These are phyloP conservation scores for Penicillium sp. DNA, from an alignment of 2,329 filamentous ascomycete genomes.

Conservation along the genomic window DNA sequence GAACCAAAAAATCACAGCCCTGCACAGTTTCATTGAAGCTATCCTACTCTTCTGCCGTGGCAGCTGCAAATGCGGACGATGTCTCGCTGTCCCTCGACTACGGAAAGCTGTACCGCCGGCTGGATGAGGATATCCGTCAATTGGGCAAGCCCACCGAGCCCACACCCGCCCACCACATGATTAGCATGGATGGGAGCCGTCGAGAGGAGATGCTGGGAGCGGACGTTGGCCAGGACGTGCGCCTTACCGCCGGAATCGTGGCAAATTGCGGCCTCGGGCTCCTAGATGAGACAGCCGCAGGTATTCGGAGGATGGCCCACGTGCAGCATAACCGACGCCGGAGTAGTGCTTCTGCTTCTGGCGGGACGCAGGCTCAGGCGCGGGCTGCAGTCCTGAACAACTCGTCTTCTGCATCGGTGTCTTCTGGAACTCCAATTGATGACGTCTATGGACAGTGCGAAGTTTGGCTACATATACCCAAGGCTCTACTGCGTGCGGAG, in stretches of 20 bases:
- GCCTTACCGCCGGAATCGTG: constrained; percentile 41
- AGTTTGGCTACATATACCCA: constrained; percentile 48
- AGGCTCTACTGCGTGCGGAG: constrained; percentile 50
- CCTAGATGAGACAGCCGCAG: constrained; percentile 44
- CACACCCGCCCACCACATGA: constrained; percentile 28
- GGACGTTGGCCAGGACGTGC: constrained; percentile 40
- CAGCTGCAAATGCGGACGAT: constrained; percentile 49
- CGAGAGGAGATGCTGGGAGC: constrained; percentile 36
- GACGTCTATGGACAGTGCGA: constrained; percentile 41
- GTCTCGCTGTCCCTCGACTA: constrained; percentile 53
- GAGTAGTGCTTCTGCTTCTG: constrained; percentile 26
- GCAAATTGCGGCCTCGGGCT: constrained; percentile 40
- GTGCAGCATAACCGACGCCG: constrained; percentile 33
- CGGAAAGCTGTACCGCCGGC: constrained; percentile 51
- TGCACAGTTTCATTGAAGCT: constrained; percentile 49
- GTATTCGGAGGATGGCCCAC: constrained; percentile 40
- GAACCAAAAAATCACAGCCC: constrained; percentile 51
- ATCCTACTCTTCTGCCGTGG: constrained; percentile 47
- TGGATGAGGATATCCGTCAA: constrained; percentile 41
- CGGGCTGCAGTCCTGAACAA: constrained; percentile 16
- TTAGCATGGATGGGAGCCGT: constrained; percentile 34
- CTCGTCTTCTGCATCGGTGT: constrained; percentile 14
- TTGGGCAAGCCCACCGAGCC: constrained; percentile 30
- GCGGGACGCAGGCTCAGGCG: constrained; percentile 15
- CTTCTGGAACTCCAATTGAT: constrained; percentile 30